Conservation (phyloP, 2,329 filamentous ascomycete genomes). For the Graphiopsis chlorocephala region DNA sequence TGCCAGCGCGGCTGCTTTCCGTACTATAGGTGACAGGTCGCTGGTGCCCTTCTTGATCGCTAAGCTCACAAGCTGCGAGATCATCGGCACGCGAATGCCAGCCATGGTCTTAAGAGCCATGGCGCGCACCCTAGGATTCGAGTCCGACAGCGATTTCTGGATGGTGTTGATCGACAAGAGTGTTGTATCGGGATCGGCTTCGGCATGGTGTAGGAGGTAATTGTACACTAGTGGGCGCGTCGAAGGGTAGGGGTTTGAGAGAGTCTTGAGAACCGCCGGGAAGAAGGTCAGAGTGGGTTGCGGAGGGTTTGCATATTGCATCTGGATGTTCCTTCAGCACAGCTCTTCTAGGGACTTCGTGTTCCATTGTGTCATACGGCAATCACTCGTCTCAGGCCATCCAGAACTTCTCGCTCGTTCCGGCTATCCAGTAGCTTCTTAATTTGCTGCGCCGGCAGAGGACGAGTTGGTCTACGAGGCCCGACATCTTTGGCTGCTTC, state of each 20-base stretch:
- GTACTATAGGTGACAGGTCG: slow-evolving; percentile 92
- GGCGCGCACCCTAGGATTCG: slow-evolving; percentile 84
- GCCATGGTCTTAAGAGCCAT: slow-evolving; percentile 96
- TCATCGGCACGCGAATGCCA: slow-evolving; percentile 92
- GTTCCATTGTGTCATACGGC: slow-evolving; percentile 57
- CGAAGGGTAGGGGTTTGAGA: slow-evolving; percentile 87
- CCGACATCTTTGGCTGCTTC: slow-evolving; percentile 91
- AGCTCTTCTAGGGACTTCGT: slow-evolving; percentile 3
- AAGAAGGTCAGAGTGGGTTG: slow-evolving; percentile 90
- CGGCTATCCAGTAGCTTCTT: slow-evolving; percentile 94
- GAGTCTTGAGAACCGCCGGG: slow-evolving; percentile 97
- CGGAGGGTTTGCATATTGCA: slow-evolving; percentile 90
- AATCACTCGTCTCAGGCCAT: slow-evolving; percentile 84
- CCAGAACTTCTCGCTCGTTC: slow-evolving; percentile 86
- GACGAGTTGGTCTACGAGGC: slow-evolving; percentile 57
- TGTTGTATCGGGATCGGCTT: slow-evolving; percentile 91
- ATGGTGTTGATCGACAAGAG: slow-evolving; percentile 98
- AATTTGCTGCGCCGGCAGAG: slow-evolving; percentile 76
- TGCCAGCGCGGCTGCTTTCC: slow-evolving; percentile 86
- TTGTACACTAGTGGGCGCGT: slow-evolving; percentile 99
- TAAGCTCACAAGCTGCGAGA: slow-evolving; percentile 93
- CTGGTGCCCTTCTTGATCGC: slow-evolving; percentile 91
- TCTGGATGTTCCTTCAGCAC: slow-evolving; percentile 51
- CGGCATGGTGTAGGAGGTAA: slow-evolving; percentile 94
- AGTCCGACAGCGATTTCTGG: slow-evolving; percentile 92